Base-by-base conservation (phyloP, 169 alveolate genomes). In the Plasmodium coatneyi region DNA sequence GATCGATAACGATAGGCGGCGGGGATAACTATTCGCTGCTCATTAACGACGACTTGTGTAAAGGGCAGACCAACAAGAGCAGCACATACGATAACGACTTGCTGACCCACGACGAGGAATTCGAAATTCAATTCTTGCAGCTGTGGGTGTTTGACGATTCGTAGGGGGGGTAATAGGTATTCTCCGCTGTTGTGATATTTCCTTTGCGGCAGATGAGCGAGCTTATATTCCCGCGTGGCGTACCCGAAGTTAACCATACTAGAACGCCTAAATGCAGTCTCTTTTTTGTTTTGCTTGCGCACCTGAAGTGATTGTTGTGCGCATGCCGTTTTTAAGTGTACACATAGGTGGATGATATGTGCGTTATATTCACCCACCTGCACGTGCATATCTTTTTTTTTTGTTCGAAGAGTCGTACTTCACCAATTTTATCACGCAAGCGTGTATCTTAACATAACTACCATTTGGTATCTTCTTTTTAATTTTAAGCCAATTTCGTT, bases 11-110 rank as follows among this genome's bases (percentile, higher is more conserved):
- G 39, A 87, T 96, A n/a, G 97, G 97, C 9, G 97, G 97, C 10
- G 97, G 98, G 46, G 98, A 97, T 10, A 95, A 94, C 49, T 96
- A 86, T 71, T 95, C 98, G 9, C 46, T 96, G 14, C 90, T 96
- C 10, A 92, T 96, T 49, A 97, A 95, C 83, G 97, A 94, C 34
- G 97, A 95, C 66, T 83, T 95, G 49, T 92, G 95, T 71, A 95
- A 95, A 83, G 97, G 97, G 28, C 95, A 95, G 92, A 93, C 97
- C 43, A 92, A 92, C 66, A 95, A 84, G 80, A 90, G 96, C 80
- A 91, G 82, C 34, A 95, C 97, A 28, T 95, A 92, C 74, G 97
- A 95, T 82, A 91, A 91, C 19, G 95, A 91, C 74, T 91, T 91
- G 46, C 76, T 91, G 16, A 91, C 95, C 30, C 56, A 81, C 43